Base-by-base conservation (phyloP, 495 filamentous ascomycete genomes). In the Aspergillus wentii region DNA sequence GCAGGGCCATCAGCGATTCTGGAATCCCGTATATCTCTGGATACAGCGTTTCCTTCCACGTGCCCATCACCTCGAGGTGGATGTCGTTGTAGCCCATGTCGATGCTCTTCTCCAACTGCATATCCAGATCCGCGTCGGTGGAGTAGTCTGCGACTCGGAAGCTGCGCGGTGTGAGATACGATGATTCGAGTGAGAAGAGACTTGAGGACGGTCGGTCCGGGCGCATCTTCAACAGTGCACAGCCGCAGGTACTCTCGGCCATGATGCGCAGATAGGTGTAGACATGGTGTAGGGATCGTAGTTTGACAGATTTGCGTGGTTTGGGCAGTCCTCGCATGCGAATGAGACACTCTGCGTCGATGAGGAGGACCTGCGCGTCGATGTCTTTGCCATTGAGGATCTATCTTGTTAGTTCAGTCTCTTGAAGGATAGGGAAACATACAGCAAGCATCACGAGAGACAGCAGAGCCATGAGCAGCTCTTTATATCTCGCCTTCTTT, bases 161-260 rank as follows among this genome's bases (percentile, higher is more conserved):
- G 18, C 41, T 44, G 17, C 44, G 38, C 8, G 42, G 21, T n/a
- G n/a, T n/a, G 11, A 26, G 33, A 11, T 27, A 3, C 3, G 17
- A 17, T 0, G 13, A 2, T 29, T 38, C 38, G 18, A 7, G 11
- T 4, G 33, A 38, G 1, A 41, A 5, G 3, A 50, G 29, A 28
- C 47, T 45, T 11, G 38, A 26, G 20, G 9, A 42, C 1, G 44
- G 44, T 2, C 44, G 27, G 10, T 9, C 27, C 3, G 44, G 44
- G 16, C 44, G 38, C 16, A 48, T 35, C 7, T 17, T 33, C 7
- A 48, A 3, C 16, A 48, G 33, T 1, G 44, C 44, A 26, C 44
- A 48, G 2, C 44, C 44, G 15, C 41, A 41, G 1, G 41, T 50
- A 17, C 37, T 50, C n/a, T 50, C 47, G 5, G 47, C 47, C 37